Percentiles rank a stretch among this genome's conserved stretches.
Evolutionary conservation across 2,329 filamentous ascomycete species (phyloP).

Genomic region (Verruconis gallopava): DNA sequence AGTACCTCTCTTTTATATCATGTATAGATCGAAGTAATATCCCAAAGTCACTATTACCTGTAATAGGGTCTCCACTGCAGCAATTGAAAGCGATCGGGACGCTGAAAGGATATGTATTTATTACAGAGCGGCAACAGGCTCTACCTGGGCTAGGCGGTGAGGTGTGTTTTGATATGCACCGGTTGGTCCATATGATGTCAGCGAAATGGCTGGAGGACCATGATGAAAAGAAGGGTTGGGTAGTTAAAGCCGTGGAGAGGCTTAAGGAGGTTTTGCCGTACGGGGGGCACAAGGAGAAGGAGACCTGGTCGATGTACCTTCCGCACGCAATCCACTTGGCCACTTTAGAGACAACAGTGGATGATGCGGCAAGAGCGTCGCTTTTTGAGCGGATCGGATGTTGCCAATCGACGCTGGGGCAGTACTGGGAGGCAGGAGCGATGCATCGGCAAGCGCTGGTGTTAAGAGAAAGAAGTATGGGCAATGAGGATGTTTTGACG

Average conservation of each 20-base stretch:
- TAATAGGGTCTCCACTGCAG: conserved; percentile 8
- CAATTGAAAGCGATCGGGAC: conserved; percentile 10
- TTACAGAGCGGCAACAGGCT: conserved; percentile 7
- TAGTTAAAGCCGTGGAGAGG: not conserved
- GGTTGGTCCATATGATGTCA: conserved; percentile 13
- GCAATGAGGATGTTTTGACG: not conserved
- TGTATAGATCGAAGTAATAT: conserved; percentile 15
- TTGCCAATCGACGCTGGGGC: not conserved
- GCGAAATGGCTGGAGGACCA: conserved; percentile 9
- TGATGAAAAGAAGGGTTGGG: conserved; percentile 11
- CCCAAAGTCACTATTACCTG: conserved; percentile 14
- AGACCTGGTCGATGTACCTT: conserved; percentile 10
- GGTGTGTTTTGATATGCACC: conserved; percentile 14
- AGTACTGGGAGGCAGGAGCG: not conserved
- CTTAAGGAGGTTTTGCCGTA: conserved; percentile 8
- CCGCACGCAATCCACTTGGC: conserved; percentile 7
- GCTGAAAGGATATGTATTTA: conserved; percentile 14
- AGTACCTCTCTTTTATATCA: conserved; percentile 14
- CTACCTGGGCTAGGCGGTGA: not conserved
- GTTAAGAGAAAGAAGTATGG: not conserved
- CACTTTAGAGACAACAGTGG: not conserved
- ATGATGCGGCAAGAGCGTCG: not conserved
- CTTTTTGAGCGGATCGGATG: not conserved
- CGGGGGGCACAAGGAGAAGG: conserved; percentile 4
- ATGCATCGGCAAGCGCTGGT: not conserved